Base-by-base conservation (phyloP, 2,329 filamentous ascomycete genomes). In the Botrytis galanthina region DNA sequence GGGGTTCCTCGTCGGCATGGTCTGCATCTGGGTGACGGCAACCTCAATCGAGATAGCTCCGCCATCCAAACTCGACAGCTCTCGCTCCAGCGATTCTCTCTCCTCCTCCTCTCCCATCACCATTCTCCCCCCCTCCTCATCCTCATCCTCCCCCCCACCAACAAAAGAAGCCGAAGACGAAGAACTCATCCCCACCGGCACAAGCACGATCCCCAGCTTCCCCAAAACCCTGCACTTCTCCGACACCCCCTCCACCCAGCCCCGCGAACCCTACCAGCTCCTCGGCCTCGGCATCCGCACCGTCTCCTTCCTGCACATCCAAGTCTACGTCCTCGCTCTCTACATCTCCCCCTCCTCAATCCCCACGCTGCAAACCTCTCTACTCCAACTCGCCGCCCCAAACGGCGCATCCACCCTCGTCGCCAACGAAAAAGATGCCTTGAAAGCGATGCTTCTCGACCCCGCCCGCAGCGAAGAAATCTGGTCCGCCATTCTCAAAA, bases 301-400 rank as follows among this genome's bases (percentile, higher is more conserved):
- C 1, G 96, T 99, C 46, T 97, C 93, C 37, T 97, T 98, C 82
- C 84, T 98, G 62, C 86, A 89, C 67, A 94, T 99, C 62, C 91
- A 97, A 81, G 96, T 99, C 71, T 99, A 99, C 84, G 92, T 98
- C 29, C 92, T 97, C 0, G 96, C 95, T 26, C 89, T 97, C 78
- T 99, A 99, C 84, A 87, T 98, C 39, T 93, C 94, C 39, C 95
- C 92, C 0, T 85, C 91, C 54, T 94, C 97, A 80, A 90, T 99
- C 74, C 90, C 91, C 6, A 86, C 87, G n/a, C 86, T 99, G 59
- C 95, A 98, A 83, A 86, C 88, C 77, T 88, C 90, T 62, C 87
- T 98, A 44, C 88, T 97, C 75, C 90, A 91, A 80, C 90, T 90
- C 75, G 89, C 97, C 78, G 93, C 93, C 80, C 88, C 91, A 0